A percentile compares a stretch with the other conserved stretches of the same genome.
Evolutionary conservation across 2,329 filamentous ascomycete genomes (phyloP).

Genomic region (Neonectria ditissima): DNA sequence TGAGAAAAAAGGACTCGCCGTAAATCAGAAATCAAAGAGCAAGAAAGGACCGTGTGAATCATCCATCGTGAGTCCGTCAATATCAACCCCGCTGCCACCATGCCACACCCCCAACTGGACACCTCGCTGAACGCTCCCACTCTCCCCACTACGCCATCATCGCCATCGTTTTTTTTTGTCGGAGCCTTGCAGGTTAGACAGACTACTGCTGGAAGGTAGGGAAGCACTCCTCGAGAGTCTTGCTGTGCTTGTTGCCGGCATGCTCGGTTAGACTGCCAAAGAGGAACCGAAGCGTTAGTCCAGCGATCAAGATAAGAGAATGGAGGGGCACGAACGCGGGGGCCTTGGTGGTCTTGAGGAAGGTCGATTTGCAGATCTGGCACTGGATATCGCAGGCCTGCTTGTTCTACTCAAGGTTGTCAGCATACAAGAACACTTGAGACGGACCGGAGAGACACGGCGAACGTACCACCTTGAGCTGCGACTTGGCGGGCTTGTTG

Average conservation of each 20-base stretch:
- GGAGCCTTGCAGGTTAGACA: neutral
- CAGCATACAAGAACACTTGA: constrained; percentile 22
- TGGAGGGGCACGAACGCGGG: constrained; percentile 67
- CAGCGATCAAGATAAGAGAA: neutral
- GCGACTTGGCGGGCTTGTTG: constrained; percentile 69
- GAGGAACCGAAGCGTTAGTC: constrained; percentile 28
- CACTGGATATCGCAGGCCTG: constrained; percentile 83
- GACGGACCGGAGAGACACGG: neutral
- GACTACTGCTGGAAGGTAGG: constrained; percentile 56
- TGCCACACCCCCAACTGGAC: constrained; percentile 10
- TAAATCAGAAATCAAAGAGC: constrained; percentile 20
- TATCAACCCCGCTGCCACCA: constrained; percentile 13
- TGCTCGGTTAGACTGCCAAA: constrained; percentile 72
- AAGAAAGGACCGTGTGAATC: constrained; percentile 23
- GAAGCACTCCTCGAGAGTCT: constrained; percentile 79
- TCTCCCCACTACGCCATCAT: constrained; percentile 23
- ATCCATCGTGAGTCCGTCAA: constrained; percentile 25
- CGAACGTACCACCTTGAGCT: constrained; percentile 72
- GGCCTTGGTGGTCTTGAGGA: constrained; percentile 80
- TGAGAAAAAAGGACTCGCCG: constrained; percentile 10
- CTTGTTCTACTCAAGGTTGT: constrained; percentile 67
- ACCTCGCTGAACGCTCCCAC: constrained; percentile 26
- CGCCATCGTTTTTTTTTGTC: constrained; percentile 11
- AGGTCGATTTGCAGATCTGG: constrained; percentile 80
- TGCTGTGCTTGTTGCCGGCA: constrained; percentile 81